Base-by-base conservation (phyloP, 768 basidiomycete species). In the Filobasidium floriforme region DNA sequence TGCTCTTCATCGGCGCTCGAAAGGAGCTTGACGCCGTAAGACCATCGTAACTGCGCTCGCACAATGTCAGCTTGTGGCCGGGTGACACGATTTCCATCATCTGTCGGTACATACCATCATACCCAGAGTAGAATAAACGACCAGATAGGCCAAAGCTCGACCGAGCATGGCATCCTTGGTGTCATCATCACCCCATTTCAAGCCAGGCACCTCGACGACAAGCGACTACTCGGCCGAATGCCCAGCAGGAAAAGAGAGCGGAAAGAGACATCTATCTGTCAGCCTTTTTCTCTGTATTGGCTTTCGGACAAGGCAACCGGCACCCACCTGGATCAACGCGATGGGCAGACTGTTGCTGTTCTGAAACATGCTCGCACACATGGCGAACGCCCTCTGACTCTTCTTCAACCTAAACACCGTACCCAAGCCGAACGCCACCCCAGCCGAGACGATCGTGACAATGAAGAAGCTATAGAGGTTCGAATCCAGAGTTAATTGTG, bases 111-210 rank as follows among this genome's bases (percentile, higher is more conserved):
- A 71, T 73, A 92, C 89, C 73, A 97, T 86, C 92, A 94, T 94
- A 52, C 96, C 96, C 40, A 98, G 83, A 0, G 93, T 96, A 66
- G 89, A 92, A 77, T 93, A 93, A 24, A 97, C 82, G 7, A 96
- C 90, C 54, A 77, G 62, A 62, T 77, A 78, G 1, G 77, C 75
- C 63, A 78, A 67, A 28, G 77, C 77, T 9, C 96, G 84, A 37
- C 93, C 93, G 37, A 97, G 83, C 89, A 94, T 97, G 26, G 87
- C 86, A 70, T 93, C 84, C 70, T 85, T 83, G 73, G 85, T 89
- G 75, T 98, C 93, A 63, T 89, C 85, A 2, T 80, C 68, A 10
- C 83, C 87, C 90, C 92, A 92, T 72, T 88, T 88, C 40, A 94
- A 82, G 5, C 85, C 86, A 0, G 87, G 87, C 0, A 94, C 90